Conservation (phyloP, 768 basidiomycete genomes). For the Dioszegia aurantiaca region DNA sequence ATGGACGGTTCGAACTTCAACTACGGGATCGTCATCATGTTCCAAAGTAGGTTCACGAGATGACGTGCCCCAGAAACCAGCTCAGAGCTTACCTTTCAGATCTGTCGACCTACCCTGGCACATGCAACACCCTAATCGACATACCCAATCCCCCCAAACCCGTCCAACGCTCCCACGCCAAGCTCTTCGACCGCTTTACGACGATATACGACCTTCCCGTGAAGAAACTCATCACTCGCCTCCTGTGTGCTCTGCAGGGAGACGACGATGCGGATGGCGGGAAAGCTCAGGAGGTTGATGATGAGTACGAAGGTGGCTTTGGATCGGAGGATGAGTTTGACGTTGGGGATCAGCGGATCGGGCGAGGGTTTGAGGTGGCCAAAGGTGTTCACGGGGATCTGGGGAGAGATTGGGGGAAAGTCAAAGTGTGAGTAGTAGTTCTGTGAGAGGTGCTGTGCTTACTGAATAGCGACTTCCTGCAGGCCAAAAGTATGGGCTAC, state of each 20-base stretch:
- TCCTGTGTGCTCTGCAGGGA: conserved; percentile 32
- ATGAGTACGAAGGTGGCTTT: conserved; percentile 23
- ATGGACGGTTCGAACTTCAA: conserved; percentile 19
- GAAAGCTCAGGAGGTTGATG: conserved; percentile 12
- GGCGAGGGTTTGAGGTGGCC: conserved; percentile 24
- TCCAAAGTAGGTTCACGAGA: conserved; percentile 27
- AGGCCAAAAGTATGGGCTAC: conserved; percentile 27
- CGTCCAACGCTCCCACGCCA: conserved; percentile 2
- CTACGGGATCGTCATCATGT: conserved; percentile 19
- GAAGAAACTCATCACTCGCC: conserved; percentile 8
- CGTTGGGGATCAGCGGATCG: background rate
- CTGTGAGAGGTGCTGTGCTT: conserved; percentile 4
- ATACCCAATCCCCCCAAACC: background rate
- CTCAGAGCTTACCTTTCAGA: conserved; percentile 11
- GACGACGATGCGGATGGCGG: conserved; percentile 39
- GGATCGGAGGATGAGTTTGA: conserved; percentile 5
- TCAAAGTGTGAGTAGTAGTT: conserved; percentile 37
- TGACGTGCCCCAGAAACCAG: too few species aligned
- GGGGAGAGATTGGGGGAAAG: conserved; percentile 9
- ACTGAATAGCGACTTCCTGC: conserved; percentile 23
- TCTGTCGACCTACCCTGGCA: conserved; percentile 18
- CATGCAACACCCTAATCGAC: conserved; percentile 11
- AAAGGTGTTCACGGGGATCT: conserved; percentile 14
- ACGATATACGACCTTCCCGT: conserved; percentile 24
- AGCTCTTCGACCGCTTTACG: conserved; percentile 22